These are phyloP conservation scores for Penicillium sp. DNA, from an alignment of 2,329 filamentous ascomycete species.

Conservation along the genomic window DNA sequence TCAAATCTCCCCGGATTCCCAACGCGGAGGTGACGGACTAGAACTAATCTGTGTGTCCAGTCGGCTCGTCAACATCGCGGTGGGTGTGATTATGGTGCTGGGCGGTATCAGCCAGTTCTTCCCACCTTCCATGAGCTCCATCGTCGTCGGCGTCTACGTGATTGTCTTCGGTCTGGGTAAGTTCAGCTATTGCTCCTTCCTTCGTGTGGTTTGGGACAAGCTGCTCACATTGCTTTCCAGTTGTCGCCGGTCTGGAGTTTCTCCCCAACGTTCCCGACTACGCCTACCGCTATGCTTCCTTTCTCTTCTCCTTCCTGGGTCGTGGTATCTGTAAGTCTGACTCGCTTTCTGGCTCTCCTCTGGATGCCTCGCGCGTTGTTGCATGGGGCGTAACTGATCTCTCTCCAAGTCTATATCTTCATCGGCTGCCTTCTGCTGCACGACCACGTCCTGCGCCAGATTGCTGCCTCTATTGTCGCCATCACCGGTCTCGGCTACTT, in stretches of 20 bases:
- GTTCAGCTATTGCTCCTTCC: conserved; percentile 28
- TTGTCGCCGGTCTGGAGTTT: conserved; percentile 79
- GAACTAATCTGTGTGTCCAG: conserved; percentile 52
- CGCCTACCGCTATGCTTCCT: conserved; percentile 89
- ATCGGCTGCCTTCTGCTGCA: conserved; percentile 83
- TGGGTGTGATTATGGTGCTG: conserved; percentile 83
- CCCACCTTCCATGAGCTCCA: conserved; percentile 54
- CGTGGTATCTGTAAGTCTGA: conserved; percentile 82
- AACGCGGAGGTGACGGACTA: neutral
- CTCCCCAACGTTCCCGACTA: conserved; percentile 81
- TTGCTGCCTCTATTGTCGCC: conserved; percentile 77
- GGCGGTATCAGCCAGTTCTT: conserved; percentile 66
- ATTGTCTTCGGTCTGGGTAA: conserved; percentile 86
- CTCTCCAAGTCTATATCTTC: conserved; percentile 86
- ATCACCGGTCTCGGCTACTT: conserved; percentile 77
- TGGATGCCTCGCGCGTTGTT: neutral
- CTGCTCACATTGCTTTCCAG: conserved; percentile 44
- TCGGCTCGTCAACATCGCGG: conserved; percentile 89
- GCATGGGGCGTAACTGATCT: conserved; percentile 3
- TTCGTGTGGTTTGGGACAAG: conserved; percentile 9
- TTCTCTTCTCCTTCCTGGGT: conserved; percentile 96
- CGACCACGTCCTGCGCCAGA: conserved; percentile 64
- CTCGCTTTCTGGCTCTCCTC: neutral
- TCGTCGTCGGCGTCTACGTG: conserved; percentile 83
- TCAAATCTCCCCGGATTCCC: neutral